Base-by-base conservation (phyloP, 805 yeast genomes). In the Candida odintsovae region DNA sequence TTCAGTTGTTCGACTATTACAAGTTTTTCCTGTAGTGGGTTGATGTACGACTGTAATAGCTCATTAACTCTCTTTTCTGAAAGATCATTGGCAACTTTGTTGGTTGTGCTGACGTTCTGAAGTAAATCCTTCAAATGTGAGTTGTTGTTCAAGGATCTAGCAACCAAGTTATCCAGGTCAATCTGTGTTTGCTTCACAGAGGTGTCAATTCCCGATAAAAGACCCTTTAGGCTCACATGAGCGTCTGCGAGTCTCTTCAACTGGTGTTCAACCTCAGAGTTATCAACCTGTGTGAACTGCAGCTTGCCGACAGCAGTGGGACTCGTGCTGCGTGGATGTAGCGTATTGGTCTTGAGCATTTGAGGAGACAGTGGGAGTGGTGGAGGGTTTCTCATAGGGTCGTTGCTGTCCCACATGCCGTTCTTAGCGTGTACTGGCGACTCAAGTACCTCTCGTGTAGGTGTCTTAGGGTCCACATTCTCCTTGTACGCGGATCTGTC, bases 331-430 rank as follows among this genome's bases (percentile, higher is more conserved):
- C 40, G 50, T 5, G 50, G 45, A 22, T 51, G 52, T 12, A 41
- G 58, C 8, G 55, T 56, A 56, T 47, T 23, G 54, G 53, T 13
- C 52, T 44, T 49, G 7, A 69, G 60, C 55, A 68, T 63, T 33
- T 68, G 72, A 5, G 75, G 72, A 2, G 68, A 66, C 3, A 66
- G 47, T 9, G 73, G 72, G 46, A 69, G 48, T 4, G 74, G 71
- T 2, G 70, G 70, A n/a, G 73, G 73, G 29, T 66, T 66, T 47
- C 72, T 53, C 43, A 51, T 49, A 4, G 73, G 73, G 44, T 69
- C 71, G 16, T 65, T 61, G 23, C 71, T 66, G 40, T 69, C 72
- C 73, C 73, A 69, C 55, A 65, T 60, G 18, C 39, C 38, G 20
- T 40, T 22, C 20, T 41, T 47, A 21, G 45, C 26, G 35, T 53